Evolutionary conservation across 768 basidiomycete genomes (phyloP).

Genomic region (Leccinum disarticulatum): DNA sequence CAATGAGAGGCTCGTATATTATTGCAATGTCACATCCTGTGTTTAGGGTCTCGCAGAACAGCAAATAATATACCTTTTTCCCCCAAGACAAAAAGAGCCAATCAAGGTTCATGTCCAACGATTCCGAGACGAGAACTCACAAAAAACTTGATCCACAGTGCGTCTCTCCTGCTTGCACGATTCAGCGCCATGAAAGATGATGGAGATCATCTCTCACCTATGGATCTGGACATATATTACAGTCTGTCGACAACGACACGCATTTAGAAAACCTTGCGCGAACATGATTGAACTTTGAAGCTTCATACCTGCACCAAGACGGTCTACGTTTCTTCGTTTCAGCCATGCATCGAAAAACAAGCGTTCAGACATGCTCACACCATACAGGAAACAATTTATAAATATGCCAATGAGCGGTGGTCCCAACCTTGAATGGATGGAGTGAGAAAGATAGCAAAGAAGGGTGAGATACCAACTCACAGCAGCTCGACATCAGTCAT

Average conservation of each 20-base stretch:
- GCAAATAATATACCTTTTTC: constrained; percentile 40
- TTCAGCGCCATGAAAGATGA: not conserved
- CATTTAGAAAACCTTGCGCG: not conserved
- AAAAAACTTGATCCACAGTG: constrained; percentile 44
- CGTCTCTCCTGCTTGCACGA: constrained; percentile 36
- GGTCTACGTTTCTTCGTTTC: not conserved
- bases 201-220: constrained; percentile 25
- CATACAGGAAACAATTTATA: not conserved
- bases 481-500: not conserved
- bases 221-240: constrained; percentile 28
- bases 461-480: not conserved
- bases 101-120: not conserved
- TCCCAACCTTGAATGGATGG: not conserved
- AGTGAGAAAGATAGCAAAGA: not conserved
- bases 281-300: too few relatives aligned
- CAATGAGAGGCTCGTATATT: constrained; percentile 48
- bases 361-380: not conserved
- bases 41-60: constrained; percentile 51
- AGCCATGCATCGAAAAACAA: not conserved
- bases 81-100: not conserved
- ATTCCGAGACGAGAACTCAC: constrained; percentile 28
- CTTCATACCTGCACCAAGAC: not conserved
- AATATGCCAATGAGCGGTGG: not conserved
- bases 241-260: not conserved
- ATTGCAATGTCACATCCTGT: constrained; percentile 44